phyloP scores from a whole-genome alignment of 108 stramenopile species.

The Skeletonema potamos region DNA sequence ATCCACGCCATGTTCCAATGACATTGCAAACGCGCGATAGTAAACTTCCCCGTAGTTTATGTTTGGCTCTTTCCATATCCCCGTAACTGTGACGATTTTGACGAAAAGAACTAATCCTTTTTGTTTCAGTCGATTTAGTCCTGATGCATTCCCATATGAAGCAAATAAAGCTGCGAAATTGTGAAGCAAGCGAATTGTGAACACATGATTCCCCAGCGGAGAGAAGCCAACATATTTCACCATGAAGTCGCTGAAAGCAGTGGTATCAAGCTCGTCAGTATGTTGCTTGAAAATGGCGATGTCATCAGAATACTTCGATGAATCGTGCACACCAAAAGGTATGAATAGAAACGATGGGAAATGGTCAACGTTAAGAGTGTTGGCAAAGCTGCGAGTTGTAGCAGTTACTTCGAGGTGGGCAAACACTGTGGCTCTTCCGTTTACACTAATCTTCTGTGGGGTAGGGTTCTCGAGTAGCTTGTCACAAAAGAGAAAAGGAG shows the following conservation, averaged over 20 bases:
- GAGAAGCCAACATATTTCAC: conserved; percentile 23
- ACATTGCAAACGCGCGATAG: conserved; percentile 45
- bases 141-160: conserved; percentile 34
- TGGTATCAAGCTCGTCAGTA: neutral
- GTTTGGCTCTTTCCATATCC: conserved; percentile 35
- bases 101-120: conserved; percentile 26
- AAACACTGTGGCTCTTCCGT: conserved; percentile 26
- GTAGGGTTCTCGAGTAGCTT: conserved; percentile 17
- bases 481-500: conserved; percentile 35
- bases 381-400: conserved; percentile 24
- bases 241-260: conserved; percentile 36
- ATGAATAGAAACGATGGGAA: conserved; percentile 39
- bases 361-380: conserved; percentile 15
- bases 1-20: conserved; percentile 29
- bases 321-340: conserved; percentile 26
- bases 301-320: conserved; percentile 33
- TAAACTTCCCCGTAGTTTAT: conserved; percentile 37
- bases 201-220: conserved; percentile 40
- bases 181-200: conserved; percentile 47
- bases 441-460: conserved; percentile 7
- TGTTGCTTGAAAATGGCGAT: conserved; percentile 18
- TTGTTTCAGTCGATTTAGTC: conserved; percentile 39
- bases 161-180: conserved; percentile 34
- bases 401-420: conserved; percentile 39
- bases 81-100: conserved; percentile 30